A percentile compares a stretch with the other conserved stretches of the same genome.
Conservation (phyloP, 768 basidiomycete species). For the Holtermannia corniformis region DNA sequence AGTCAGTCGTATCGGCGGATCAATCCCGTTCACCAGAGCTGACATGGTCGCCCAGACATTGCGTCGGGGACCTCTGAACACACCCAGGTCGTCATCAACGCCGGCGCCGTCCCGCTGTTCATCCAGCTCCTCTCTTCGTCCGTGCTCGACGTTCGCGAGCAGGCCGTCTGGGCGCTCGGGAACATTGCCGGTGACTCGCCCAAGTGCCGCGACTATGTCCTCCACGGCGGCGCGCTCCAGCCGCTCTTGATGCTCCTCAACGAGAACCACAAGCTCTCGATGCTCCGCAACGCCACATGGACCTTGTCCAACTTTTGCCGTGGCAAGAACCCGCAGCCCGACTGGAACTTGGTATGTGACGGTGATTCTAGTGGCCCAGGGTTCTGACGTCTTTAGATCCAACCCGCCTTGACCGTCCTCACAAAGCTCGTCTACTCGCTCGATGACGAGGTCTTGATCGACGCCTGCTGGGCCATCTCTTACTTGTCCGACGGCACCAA, state of each 20-base stretch:
- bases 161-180: constrained; percentile 98
- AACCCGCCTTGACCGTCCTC: constrained; percentile 88
- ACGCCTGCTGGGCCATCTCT: constrained; percentile 99
- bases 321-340: constrained; percentile 94
- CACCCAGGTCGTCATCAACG: constrained; percentile 92
- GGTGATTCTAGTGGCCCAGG: background rate
- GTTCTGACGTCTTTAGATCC: constrained; percentile 55
- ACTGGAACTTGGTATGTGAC: constrained; percentile 79
- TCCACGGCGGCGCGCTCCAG: constrained; percentile 82
- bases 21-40: background rate
- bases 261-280: constrained; percentile 97
- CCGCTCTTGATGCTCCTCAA: constrained; percentile 76
- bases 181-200: constrained; percentile 99
- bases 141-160: constrained; percentile 93
- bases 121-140: constrained; percentile 90
- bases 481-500: constrained; percentile 98
- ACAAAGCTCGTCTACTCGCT: constrained; percentile 98
- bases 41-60: constrained; percentile 49
- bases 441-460: constrained; percentile 97
- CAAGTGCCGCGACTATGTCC: constrained; percentile 90
- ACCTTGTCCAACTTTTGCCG: constrained; percentile 98
- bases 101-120: constrained; percentile 91
- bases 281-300: constrained; percentile 97
- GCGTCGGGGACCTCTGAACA: constrained; percentile 97
- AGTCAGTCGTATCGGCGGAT: constrained; percentile 40